Evolutionary conservation across 345 rosid species (phyloP), one percentile per base, ranked within the genome.

Genomic region (Acer campestre): DNA sequence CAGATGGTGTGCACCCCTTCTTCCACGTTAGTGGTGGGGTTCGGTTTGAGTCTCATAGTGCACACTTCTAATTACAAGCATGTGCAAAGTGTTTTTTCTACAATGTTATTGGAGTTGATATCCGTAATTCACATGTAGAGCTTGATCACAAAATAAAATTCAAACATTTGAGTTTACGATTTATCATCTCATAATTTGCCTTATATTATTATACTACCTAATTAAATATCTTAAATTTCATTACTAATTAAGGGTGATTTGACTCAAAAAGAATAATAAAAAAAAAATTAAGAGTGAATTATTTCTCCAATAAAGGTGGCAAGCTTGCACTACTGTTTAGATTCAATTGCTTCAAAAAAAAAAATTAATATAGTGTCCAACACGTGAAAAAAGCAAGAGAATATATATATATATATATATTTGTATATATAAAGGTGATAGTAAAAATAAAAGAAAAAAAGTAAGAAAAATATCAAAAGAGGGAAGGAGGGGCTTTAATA

Each of bases 321-420:
- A 68, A 68, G 84, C 86, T 80, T 80, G 86, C 83, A 71, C 73
- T 53, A 68, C 73, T 65, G 48, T 61, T 42, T 63, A 72, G 78
- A 79, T 74, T 80, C 17, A 78, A 80, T 79, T 78, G 56, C 53
- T 64, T 17, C 38, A 76, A 77, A 80, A 59, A 18, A 77, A 48
- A 76, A 77, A 80, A 49, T 69, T 13, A 75, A 83, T 73, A 75
- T 53, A 70, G 67, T 79, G 72, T 77, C 27, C 71, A 75, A 82
- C 93, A 87, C 83, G 92, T 87, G 91, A 86, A 80, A 83, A 87
- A 86, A 84, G 85, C 69, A 78, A 70, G 55, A 76, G 75, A 83
- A 62, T 70, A 23, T 59, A 3, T 59, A 58, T 16, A 73, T n/a
- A 70, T 73, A 67, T 25, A 48, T 10, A 40, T 31, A 31, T 29